Percentiles rank a stretch among this genome's conserved stretches.
Evolutionary conservation across 139 green algal genomes (phyloP).

Genomic region (Tetradesmus obliquus): DNA sequence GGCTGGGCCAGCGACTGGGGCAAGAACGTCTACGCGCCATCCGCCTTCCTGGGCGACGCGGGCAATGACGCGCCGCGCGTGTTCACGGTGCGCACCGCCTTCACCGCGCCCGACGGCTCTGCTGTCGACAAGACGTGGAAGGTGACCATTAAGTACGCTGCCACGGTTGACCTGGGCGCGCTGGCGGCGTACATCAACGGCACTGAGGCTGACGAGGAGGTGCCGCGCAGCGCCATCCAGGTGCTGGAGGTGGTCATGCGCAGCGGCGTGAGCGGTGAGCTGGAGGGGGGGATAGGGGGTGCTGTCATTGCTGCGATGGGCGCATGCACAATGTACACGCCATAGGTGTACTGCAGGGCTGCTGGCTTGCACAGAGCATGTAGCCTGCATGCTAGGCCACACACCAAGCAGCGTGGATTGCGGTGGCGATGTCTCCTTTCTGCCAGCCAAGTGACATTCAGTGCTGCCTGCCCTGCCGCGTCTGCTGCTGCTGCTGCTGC

Average conservation of each 20-base stretch:
- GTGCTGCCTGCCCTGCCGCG: neutral
- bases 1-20: conserved; percentile 46
- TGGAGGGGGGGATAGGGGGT: neutral
- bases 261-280: conserved; percentile 46
- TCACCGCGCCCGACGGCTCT: conserved; percentile 22
- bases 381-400: too few species aligned
- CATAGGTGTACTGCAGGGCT: too few species aligned
- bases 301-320: neutral
- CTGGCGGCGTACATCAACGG: neutral
- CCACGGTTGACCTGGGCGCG: conserved; percentile 38
- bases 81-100: conserved; percentile 8
- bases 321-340: too few species aligned
- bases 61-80: neutral
- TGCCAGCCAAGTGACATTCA: too few species aligned
- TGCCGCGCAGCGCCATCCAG: conserved; percentile 38
- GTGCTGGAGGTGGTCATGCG: conserved; percentile 52
- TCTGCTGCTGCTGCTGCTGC: neutral
- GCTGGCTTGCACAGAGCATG: too few species aligned
- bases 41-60: neutral
- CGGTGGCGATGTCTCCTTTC: too few species aligned
- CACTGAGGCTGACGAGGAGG: neutral
- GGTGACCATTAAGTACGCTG: conserved; percentile 45
- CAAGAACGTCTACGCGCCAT: conserved; percentile 46
- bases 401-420: too few species aligned
- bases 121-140: conserved; percentile 38